Evolutionary conservation across 305 asterid species (phyloP), one percentile per base, ranked within the genome.

Genomic region (Lippia alba): DNA sequence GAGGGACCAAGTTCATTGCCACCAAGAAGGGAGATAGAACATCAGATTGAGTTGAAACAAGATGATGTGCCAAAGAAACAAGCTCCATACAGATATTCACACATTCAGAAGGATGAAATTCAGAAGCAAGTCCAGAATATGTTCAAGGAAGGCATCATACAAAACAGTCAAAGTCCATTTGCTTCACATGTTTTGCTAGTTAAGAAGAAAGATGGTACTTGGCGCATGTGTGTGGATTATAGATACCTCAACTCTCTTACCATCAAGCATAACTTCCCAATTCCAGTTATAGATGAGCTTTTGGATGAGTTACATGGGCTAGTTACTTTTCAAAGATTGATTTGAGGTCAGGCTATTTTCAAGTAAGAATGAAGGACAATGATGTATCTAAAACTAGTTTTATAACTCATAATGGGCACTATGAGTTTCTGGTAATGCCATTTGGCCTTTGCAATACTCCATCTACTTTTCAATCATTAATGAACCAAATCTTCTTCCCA

Each of bases 391-490:
- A 14, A 15, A 62, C 53, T 1, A 20, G 15, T 8, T 62, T 62
- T 18, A 8, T 14, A 0, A 62, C 67, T 10, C 55, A 44, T 19
- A 2, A 44, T 15, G 39, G 55, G 2, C 55, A 41, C 10, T 62
- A 16, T 44, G 67, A 40, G 14, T 62, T 62, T 11, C 4, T 16
- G 6, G 67, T 62, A 0, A 62, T 62, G 62, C 62, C 62, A 0
- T 56, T 56, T 56, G 62, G 62, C n/a, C 40, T 56, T 16, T 8
- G 48, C 8, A 41, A 41, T 41, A 11, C 48, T 4, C 8, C 48
- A 4, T 41, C 48, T 11, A 9, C 48, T 8, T 56, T 20, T 14
- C 15, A 2, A 15, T n/a, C 40, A 20, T 32, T 30, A 12, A 18
- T 56, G 16, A 56, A 56, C 7, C 40, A 8, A 16, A 1, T 30